Conservation (phyloP, 176 grass and related monocot genomes). For the Carex parvula region DNA sequence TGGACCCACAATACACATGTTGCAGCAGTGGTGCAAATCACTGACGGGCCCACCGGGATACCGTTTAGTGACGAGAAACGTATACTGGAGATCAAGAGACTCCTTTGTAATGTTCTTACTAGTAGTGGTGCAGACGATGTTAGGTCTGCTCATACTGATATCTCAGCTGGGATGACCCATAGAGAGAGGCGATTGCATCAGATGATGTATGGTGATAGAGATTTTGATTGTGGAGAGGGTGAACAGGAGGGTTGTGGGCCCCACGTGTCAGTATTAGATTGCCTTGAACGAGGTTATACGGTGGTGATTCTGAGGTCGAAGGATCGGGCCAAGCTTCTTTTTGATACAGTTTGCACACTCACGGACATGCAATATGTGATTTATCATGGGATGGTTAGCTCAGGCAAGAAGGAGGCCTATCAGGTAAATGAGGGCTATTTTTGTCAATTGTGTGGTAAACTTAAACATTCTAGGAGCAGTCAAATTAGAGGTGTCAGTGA, state of each 20-base stretch:
- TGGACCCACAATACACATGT: constrained; percentile 88
- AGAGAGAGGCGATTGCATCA: constrained; percentile 82
- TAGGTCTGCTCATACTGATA: constrained; percentile 4
- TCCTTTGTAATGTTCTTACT: constrained; percentile 50
- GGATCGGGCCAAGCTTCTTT: constrained; percentile 84
- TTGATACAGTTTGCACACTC: constrained; percentile 81
- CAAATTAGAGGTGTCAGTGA: not conserved
- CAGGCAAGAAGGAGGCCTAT: constrained; percentile 48
- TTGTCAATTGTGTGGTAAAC: not conserved
- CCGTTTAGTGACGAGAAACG: constrained; percentile 39
- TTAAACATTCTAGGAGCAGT: not conserved
- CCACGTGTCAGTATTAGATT: constrained; percentile 53
- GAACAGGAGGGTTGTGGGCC: constrained; percentile 1
- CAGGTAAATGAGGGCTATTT: constrained; percentile 30
- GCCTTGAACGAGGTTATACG: constrained; percentile 63
- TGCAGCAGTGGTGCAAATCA: constrained; percentile 65
- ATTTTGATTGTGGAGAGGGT: constrained; percentile 11
- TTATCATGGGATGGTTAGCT: constrained; percentile 57
- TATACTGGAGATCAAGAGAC: constrained; percentile 43
- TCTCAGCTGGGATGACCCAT: constrained; percentile 30
- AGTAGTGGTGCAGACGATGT: constrained; percentile 23
- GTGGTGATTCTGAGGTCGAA: constrained; percentile 56
- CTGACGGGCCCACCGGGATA: constrained; percentile 29
- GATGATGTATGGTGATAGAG: constrained; percentile 71
- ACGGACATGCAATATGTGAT: constrained; percentile 89